Base-by-base conservation (phyloP, 1,139 yeast genomes). In the Yamadazyma kanchanaburiensis region DNA sequence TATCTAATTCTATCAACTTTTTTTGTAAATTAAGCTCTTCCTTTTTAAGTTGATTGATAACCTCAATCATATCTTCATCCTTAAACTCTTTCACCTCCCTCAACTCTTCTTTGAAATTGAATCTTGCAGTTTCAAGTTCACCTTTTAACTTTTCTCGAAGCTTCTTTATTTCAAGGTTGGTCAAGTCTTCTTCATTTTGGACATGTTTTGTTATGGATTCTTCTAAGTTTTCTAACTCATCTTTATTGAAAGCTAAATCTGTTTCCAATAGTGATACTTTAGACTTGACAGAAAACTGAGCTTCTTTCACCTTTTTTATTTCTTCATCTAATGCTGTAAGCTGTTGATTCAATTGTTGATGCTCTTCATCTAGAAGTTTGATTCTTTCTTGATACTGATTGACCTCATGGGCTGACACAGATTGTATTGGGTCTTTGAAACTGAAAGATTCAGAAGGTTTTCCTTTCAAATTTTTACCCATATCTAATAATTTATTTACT, bases 91-190 rank as follows among this genome's bases (percentile, higher is more conserved):
- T 39, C 3, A 63, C 65, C 1, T 40, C 37, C 15, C 49, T 44
- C 7, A 64, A 37, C 34, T 65, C 66, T 26, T 55, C 46, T 21
- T 51, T 45, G 32, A 66, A 42, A 30, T 60, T 58, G 35, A 53
- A 58, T 27, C 54, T 55, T 21, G 60, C 38, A 24, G 62, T 64
- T 16, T 57, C 56, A 36, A 46, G 56, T 28, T 62, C 58, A 15
- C 47, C 45, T 10, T 46, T 42, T 12, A 59, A 44, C 22, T 53
- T 47, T 14, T 49, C 49, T n/a, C 45, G 28, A 22, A 46, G 38
- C 25, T 55, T 58, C 21, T 48, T 38, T 7, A 60, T 38, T 25
- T 51, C 48, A 8, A 51, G 39, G 21, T 58, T 46, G 12, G 55
- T 42, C 21, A 51, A 35, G 22, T 49, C 50, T 33, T 61, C 68